Percentiles rank a stretch among this genome's conserved stretches.
Evolutionary conservation across 345 rosid species (phyloP).

Genomic region (Lumnitzera racemosa): DNA sequence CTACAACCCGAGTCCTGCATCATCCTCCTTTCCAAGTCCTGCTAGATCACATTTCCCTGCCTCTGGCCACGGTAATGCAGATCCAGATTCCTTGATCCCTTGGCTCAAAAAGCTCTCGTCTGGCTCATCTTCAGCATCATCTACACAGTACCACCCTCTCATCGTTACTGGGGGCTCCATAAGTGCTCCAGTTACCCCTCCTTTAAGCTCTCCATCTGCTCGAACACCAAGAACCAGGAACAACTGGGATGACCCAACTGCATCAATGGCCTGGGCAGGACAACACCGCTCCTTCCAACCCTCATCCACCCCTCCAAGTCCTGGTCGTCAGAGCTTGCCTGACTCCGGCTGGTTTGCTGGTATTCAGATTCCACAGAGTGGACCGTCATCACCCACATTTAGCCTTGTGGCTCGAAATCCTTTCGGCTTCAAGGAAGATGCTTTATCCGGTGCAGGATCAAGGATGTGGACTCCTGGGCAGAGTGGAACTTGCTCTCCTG

Average conservation of each 20-base stretch:
- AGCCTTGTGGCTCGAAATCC: constrained; percentile 72
- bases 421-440: constrained; percentile 51
- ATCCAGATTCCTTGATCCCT: constrained; percentile 83
- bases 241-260: constrained; percentile 55
- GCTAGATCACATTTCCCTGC: constrained; percentile 38
- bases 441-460: constrained; percentile 51
- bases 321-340: constrained; percentile 66
- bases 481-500: constrained; percentile 95
- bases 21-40: constrained; percentile 47
- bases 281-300: constrained; percentile 50
- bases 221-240: constrained; percentile 47
- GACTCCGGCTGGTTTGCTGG: constrained; percentile 81
- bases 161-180: constrained; percentile 67
- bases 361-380: constrained; percentile 65
- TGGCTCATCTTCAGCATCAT: constrained; percentile 52
- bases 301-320: constrained; percentile 93
- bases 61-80: constrained; percentile 43
- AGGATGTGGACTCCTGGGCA: constrained; percentile 99
- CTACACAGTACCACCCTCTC: constrained; percentile 51
- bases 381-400: constrained; percentile 89
- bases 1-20: constrained; percentile 82
- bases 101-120: constrained; percentile 93
- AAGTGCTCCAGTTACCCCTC: constrained; percentile 98
- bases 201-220: constrained; percentile 64
- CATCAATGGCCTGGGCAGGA: constrained; percentile 40